Base-by-base conservation (phyloP, 331 rosid species). In the Arachis monticola region DNA sequence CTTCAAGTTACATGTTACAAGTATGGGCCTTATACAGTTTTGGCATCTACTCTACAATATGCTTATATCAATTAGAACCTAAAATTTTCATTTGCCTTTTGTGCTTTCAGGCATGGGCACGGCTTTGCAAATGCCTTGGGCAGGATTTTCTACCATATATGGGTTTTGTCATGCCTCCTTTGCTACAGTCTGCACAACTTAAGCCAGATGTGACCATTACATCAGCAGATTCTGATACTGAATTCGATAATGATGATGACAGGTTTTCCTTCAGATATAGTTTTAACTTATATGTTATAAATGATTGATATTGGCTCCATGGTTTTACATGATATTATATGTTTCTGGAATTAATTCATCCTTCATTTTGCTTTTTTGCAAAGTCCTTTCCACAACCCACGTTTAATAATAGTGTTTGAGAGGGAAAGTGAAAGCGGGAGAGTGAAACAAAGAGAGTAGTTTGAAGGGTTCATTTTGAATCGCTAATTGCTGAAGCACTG, bases 91-190 rank as follows among this genome's bases (percentile, higher is more conserved):
- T 66, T 65, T 76, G 65, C 52, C 10, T 64, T 32, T 13, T 46
- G 65, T 70, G 60, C 45, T 70, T 73, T 47, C 81, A 90, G 96
- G 96, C 96, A 42, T 90, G 92, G 96, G 90, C 96, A 0, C 77
- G 96, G 67, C 96, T 90, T 77, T 90, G 96, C 82, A 90, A 87
- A 73, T 90, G 96, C 77, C 87, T 90, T 22, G 96, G 96, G 60
- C 96, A 90, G 76, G 96, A 90, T 78, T 89, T 89, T 69, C 90
- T 89, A 74, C 95, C 95, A n/a, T 89, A 87, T 72, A 85, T 89
- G 95, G 76, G 74, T 60, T 86, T 87, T 79, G 96, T 90, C 60
- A 87, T 90, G 96, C 96, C 96, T 64, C 87, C 92, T 60, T 75
- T 90, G 66, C 90, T 90, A 58, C 92, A 87, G 66, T 90, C 96